Base-by-base conservation (phyloP, 495 filamentous ascomycete species). In the Hypoxylon fragiforme region DNA sequence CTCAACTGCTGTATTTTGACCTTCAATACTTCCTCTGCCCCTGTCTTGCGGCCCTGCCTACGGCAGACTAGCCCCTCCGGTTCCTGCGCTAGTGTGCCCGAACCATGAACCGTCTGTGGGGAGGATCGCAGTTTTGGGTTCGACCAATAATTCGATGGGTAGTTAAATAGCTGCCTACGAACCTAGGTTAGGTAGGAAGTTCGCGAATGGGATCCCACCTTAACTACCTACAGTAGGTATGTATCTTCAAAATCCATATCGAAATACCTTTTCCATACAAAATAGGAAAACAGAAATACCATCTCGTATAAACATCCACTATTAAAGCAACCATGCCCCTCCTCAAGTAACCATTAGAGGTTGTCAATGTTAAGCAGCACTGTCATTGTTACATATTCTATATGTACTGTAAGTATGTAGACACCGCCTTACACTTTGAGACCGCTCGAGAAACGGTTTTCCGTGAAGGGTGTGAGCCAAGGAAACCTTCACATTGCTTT, bases 61-160 rank as follows among this genome's bases (percentile, higher is more conserved):
- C 37, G 28, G 37, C 13, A 18, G 36, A 47, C 20, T 60, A 54
- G 56, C 39, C 18, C 14, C 22, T 13, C 18, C 21, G 38, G 55
- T 54, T 60, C 56, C 56, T 60, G 56, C 56, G 56, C 39, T 60
- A 60, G 56, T 60, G 52, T 31, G 21, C 20, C 41, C 9, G 24
- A 38, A 54, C 18, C 26, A 18, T 44, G 44, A 44, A 50, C 26
- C 50, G 44, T 54, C 24, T 54, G 39, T 60, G 50, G 49, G 42
- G 50, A 50, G 19, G 8, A 38, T 38, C 34, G 20, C 41, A 41
- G 6, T 1, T 44, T 50, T 38, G 26, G 34, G 15, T 18, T 47
- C 22, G 13, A 36, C 30, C 30, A 32, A n/a, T n/a, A n/a, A n/a
- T n/a, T n/a, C n/a, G n/a, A n/a, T n/a, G n/a, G n/a, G n/a, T n/a